A percentile compares a stretch with the other conserved stretches of the same genome.
These are phyloP conservation scores for Meyerozyma carpophila DNA, from an alignment of 1,139 yeast genomes.

Conservation along the genomic window DNA sequence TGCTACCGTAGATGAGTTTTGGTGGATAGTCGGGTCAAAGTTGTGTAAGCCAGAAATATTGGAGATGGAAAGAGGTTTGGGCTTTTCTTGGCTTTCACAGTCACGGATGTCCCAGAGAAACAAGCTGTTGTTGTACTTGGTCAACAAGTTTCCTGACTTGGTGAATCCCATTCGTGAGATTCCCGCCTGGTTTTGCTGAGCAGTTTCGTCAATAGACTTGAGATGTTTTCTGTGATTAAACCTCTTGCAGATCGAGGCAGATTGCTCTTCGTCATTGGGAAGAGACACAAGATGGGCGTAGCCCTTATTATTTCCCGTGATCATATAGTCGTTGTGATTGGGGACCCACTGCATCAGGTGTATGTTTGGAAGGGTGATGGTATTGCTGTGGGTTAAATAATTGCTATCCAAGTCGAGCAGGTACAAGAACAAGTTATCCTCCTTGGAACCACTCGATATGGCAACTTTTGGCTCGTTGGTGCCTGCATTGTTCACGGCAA, in stretches of 20 bases:
- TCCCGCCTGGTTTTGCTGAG: conserved; percentile 15
- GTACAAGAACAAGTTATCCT: conserved; percentile 60
- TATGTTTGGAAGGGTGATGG: conserved; percentile 66
- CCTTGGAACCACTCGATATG: conserved; percentile 53
- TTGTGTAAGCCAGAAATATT: conserved; percentile 46
- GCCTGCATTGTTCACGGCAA: conserved; percentile 32
- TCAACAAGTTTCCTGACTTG: conserved; percentile 26
- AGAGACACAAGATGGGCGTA: conserved; percentile 60
- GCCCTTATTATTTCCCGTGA: conserved; percentile 71
- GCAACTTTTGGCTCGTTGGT: conserved; percentile 46
- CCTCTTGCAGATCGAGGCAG: conserved; percentile 69
- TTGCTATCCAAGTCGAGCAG: conserved; percentile 42
- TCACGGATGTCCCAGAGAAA: conserved; percentile 70
- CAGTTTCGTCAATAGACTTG: conserved; percentile 21
- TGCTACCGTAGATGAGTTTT: conserved; percentile 37
- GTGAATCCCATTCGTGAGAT: conserved; percentile 26
- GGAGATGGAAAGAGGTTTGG: conserved; percentile 47
- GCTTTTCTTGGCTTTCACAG: conserved; percentile 38
- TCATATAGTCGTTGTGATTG: conserved; percentile 28
- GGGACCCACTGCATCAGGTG: conserved; percentile 63
- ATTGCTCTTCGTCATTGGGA: conserved; percentile 44
- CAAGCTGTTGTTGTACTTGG: conserved; percentile 58
- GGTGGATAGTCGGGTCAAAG: conserved; percentile 43
- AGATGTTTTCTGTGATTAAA: conserved; percentile 69
- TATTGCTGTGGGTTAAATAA: conserved; percentile 65